phyloP scores from a whole-genome alignment of 441 rosid species.

The Hura crepitans region DNA sequence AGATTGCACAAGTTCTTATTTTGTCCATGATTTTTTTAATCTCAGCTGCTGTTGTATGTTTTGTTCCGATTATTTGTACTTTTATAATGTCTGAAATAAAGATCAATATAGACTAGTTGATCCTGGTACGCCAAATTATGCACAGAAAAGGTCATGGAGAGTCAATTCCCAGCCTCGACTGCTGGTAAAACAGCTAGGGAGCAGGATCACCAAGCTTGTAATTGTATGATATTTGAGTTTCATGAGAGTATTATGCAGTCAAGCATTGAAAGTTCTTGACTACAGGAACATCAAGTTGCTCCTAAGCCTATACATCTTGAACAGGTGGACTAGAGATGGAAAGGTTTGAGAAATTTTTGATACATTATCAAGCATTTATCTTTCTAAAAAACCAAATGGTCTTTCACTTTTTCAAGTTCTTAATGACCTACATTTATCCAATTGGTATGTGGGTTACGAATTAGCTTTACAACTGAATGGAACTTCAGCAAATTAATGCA shows the following conservation, averaged over 20 bases:
- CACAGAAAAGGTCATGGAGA: no score
- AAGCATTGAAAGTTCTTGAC: constrained; percentile 27
- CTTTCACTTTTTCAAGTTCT: background rate
- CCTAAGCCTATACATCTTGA: constrained; percentile 26
- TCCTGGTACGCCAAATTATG: no score
- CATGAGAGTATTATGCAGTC: constrained; percentile 32
- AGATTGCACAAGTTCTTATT: no score
- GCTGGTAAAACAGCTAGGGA: no score
- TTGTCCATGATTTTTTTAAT: no score
- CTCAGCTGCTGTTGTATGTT: no score
- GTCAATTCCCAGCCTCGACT: no score
- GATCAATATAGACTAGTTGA: no score
- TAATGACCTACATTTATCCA: constrained; percentile 13
- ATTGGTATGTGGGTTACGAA: background rate
- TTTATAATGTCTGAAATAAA: no score
- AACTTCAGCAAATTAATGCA: no score
- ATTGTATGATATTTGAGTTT: constrained; percentile 31
- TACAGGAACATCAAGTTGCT: constrained; percentile 28
- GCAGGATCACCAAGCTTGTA: no score
- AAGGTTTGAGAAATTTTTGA: constrained; percentile 18
- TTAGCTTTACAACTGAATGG: constrained; percentile 13
- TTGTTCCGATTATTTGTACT: no score
- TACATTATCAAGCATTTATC: background rate
- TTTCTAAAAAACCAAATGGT: background rate
- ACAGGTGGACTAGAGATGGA: constrained; percentile 31